phyloP scores from a whole-genome alignment of 2,329 filamentous ascomycete genomes.

The Polytolypa hystricis region DNA sequence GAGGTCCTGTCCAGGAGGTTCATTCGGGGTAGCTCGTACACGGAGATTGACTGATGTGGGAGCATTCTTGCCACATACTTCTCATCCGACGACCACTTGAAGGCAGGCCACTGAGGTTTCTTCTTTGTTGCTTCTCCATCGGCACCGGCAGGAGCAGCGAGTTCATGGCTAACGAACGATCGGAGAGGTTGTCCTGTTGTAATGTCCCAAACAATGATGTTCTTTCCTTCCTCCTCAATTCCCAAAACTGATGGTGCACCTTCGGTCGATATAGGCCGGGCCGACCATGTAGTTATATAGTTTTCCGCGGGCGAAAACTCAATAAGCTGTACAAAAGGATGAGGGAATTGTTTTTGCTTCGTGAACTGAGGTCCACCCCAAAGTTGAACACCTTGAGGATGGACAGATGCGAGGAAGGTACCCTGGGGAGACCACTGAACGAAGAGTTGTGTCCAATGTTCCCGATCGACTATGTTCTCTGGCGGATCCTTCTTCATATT shows the following conservation, averaged over 20 bases:
- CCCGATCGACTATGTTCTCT: constrained; percentile 79
- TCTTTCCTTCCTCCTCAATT: constrained; percentile 93
- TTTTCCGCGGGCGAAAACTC: constrained; percentile 91
- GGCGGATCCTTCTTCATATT: constrained; percentile 91
- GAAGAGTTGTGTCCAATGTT: constrained; percentile 96
- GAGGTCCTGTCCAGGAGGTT: constrained; percentile 79
- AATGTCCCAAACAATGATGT: constrained; percentile 98
- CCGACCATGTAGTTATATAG: constrained; percentile 94
- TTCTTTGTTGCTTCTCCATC: constrained; percentile 64
- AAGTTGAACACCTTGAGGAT: constrained; percentile 90
- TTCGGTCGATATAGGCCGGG: constrained; percentile 81
- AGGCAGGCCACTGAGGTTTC: constrained; percentile 95
- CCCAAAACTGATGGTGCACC: constrained; percentile 77
- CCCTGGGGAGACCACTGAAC: constrained; percentile 95
- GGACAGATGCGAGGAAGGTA: constrained; percentile 88
- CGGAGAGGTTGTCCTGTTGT: constrained; percentile 79
- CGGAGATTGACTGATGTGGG: constrained; percentile 76
- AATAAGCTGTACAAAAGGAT: constrained; percentile 89
- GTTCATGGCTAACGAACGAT: constrained; percentile 84
- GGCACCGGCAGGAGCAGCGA: constrained; percentile 47
- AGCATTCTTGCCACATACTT: constrained; percentile 92
- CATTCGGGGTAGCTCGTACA: constrained; percentile 85
- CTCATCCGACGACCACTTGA: constrained; percentile 98
- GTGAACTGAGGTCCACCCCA: constrained; percentile 90
- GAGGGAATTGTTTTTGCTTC: constrained; percentile 83